Conservation (phyloP, 2,329 filamentous ascomycete species). For the Stemphylium vesicarium region DNA sequence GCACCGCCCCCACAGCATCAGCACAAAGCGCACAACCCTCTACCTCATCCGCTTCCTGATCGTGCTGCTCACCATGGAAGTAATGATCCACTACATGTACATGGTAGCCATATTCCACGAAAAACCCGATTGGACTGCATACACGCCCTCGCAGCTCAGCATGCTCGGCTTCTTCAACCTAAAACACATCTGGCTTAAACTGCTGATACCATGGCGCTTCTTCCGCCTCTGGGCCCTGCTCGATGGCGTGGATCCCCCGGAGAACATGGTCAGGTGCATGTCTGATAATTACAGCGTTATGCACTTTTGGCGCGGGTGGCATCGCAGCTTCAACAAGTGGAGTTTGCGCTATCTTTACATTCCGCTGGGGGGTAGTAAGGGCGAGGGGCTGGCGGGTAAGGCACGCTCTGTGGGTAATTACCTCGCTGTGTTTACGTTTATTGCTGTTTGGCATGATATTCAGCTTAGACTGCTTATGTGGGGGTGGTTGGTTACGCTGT, state of each 20-base stretch:
- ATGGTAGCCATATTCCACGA: conserved; percentile 89
- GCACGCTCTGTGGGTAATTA: conserved; percentile 74
- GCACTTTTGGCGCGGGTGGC: conserved; percentile 96
- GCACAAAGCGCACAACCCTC: conserved; percentile 71
- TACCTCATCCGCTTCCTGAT: conserved; percentile 85
- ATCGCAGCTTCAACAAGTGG: conserved; percentile 94
- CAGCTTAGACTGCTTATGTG: conserved; percentile 88
- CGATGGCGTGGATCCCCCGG: conserved; percentile 91
- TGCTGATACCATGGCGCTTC: conserved; percentile 96
- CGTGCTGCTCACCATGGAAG: conserved; percentile 84
- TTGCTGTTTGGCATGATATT: conserved; percentile 98
- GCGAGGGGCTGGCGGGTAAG: conserved; percentile 49
- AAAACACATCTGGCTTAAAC: conserved; percentile 96
- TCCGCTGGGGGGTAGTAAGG: conserved; percentile 75
- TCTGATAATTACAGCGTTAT: conserved; percentile 91
- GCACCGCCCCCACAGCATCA: conserved; percentile 74
- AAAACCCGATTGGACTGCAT: conserved; percentile 78
- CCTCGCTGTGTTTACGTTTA: conserved; percentile 89
- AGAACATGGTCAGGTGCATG: conserved; percentile 98
- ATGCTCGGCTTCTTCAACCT: conserved; percentile 96
- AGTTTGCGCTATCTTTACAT: conserved; percentile 92
- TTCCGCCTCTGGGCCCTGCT: conserved; percentile 95
- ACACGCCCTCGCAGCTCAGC: conserved; percentile 84
- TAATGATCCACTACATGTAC: conserved; percentile 86
- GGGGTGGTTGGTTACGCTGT: conserved; percentile 95